phyloP scores from a whole-genome alignment of 805 yeast species.

The Candida methanosorbosa region DNA sequence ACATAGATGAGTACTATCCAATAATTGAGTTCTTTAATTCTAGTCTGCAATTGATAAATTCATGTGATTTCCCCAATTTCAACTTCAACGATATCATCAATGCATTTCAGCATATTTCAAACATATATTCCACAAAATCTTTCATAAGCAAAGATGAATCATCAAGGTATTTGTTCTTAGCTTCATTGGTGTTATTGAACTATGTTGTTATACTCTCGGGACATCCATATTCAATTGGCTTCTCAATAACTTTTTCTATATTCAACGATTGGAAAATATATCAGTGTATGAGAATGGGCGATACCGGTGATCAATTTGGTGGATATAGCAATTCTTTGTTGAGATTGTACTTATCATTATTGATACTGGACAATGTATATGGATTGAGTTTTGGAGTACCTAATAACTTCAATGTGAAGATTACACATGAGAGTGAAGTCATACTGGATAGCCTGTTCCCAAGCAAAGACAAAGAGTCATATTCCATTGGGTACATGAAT shows the following conservation, averaged over 20 bases:
- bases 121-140: conserved; percentile 28
- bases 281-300: conserved; percentile 24
- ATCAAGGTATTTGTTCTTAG: conserved; percentile 24
- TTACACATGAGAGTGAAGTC: no score
- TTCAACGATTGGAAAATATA: conserved; percentile 51
- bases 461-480: no score
- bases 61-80: conserved; percentile 13
- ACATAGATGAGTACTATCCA: conserved; percentile 19
- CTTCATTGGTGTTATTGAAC: conserved; percentile 36
- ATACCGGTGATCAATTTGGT: neutral
- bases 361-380: conserved; percentile 43
- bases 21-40: conserved; percentile 33
- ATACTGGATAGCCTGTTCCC: no score
- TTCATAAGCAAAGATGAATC: conserved; percentile 18
- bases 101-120: conserved; percentile 26
- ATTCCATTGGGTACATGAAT: no score
- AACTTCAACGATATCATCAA: conserved; percentile 25
- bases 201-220: conserved; percentile 54
- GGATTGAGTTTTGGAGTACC: conserved; percentile 42
- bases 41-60: conserved; percentile 29
- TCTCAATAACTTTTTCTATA: conserved; percentile 43
- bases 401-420: no score
- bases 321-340: conserved; percentile 13
- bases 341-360: conserved; percentile 34
- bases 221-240: conserved; percentile 47